Evolutionary conservation across 495 filamentous ascomycete genomes (phyloP).

Genomic region (Aspergillus homomorphus): DNA sequence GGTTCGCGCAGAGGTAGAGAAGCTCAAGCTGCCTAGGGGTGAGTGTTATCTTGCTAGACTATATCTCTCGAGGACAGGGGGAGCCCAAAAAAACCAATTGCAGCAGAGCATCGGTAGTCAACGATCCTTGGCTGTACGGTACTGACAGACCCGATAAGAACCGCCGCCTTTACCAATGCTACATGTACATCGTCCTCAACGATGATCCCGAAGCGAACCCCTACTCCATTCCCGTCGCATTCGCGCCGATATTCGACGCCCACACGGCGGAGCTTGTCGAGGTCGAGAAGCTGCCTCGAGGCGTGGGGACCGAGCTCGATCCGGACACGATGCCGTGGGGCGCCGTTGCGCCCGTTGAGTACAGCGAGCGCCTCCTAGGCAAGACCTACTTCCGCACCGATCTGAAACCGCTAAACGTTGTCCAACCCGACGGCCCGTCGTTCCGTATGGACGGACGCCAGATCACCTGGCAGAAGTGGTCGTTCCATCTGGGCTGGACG

Average conservation of each 20-base stretch:
- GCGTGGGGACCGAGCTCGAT: slow-evolving; percentile 15
- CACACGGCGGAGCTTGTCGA: slow-evolving; percentile 54
- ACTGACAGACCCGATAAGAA: neutral
- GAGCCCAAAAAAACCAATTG: too few species aligned
- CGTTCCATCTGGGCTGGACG: slow-evolving; percentile 62
- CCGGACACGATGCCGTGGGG: neutral
- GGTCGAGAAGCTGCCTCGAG: slow-evolving; percentile 37
- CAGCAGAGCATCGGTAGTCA: neutral
- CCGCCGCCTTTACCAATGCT: slow-evolving; percentile 25
- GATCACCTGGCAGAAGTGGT: slow-evolving; percentile 64
- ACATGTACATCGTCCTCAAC: slow-evolving; percentile 29
- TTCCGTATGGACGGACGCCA: slow-evolving; percentile 51
- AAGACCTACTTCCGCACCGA: slow-evolving; percentile 64
- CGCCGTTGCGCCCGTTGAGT: slow-evolving; percentile 22
- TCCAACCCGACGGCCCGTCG: slow-evolving; percentile 74
- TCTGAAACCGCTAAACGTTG: slow-evolving; percentile 70
- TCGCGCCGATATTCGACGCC: slow-evolving; percentile 60
- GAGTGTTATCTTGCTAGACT: too few species aligned
- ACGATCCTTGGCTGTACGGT: neutral
- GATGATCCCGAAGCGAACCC: slow-evolving; percentile 52
- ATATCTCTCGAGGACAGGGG: too few species aligned
- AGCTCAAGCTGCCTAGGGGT: too few species aligned
- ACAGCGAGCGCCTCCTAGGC: slow-evolving; percentile 48
- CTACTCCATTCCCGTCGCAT: slow-evolving; percentile 72
- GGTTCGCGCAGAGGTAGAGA: too few species aligned